Conservation (phyloP, 495 filamentous ascomycete genomes). For the Aspergillus homomorphus region DNA sequence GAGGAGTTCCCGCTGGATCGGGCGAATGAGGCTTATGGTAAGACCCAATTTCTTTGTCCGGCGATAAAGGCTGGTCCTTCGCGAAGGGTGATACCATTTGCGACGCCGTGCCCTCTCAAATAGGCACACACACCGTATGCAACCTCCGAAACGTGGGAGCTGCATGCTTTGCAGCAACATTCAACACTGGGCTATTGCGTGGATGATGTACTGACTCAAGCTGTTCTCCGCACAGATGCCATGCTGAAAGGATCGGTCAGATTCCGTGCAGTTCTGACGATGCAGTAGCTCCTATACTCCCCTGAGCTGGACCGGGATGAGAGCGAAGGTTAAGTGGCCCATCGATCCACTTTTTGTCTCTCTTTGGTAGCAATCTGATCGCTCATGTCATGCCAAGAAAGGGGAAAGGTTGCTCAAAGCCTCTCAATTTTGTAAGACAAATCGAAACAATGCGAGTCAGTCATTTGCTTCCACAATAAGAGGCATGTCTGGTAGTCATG, state of each 20-base stretch:
- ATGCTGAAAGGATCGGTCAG: constrained; percentile 45
- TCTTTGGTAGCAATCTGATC: too few species aligned
- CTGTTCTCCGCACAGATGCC: constrained; percentile 23
- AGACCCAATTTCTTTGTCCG: not conserved
- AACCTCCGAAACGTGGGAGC: not conserved
- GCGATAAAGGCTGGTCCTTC: not conserved
- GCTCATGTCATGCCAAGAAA: not conserved
- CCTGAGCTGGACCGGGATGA: not conserved
- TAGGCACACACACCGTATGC: not conserved
- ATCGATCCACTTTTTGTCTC: not conserved
- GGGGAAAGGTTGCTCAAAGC: not conserved
- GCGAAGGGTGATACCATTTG: not conserved
- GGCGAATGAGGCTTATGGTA: constrained; percentile 50
- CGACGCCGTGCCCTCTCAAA: not conserved
- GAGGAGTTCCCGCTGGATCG: constrained; percentile 60
- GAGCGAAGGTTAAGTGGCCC: not conserved
- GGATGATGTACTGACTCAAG: not conserved
- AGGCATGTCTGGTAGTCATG: too few species aligned
- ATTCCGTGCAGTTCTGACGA: constrained; percentile 52
- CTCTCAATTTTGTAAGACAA: not conserved
- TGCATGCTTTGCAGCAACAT: not conserved
- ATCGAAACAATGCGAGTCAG: not conserved
- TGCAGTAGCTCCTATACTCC: constrained; percentile 33
- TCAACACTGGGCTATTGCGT: not conserved
- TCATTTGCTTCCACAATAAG: not conserved